phyloP scores from a whole-genome alignment of 352 stramenopile genomes.

The Pythium brachiatum region DNA sequence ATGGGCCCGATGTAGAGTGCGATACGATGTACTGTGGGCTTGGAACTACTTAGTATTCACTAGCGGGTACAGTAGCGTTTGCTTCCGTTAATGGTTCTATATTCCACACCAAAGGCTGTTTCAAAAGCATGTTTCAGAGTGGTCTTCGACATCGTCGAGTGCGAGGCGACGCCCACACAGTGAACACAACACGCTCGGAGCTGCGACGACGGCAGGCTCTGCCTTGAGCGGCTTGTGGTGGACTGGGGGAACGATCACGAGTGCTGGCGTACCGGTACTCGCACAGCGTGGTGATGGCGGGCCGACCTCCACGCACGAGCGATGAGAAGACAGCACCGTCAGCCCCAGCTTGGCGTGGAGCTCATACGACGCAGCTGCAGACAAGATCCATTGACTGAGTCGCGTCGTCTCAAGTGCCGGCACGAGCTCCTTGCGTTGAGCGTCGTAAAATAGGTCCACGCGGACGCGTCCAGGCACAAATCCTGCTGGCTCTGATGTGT shows the following conservation, averaged over 20 bases:
- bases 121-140: constrained; percentile 37
- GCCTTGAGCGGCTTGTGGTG: background rate
- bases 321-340: constrained; percentile 18
- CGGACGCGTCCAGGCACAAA: background rate
- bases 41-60: no score
- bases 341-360: constrained; percentile 24
- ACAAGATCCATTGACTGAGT: constrained; percentile 5
- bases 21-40: no score
- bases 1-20: no score
- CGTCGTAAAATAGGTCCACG: constrained; percentile 32
- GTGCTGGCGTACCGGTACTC: background rate
- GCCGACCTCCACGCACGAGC: background rate
- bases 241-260: background rate
- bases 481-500: background rate
- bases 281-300: background rate
- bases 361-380: background rate
- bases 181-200: constrained; percentile 30
- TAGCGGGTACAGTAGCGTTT: no score
- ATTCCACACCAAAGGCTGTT: background rate
- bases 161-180: constrained; percentile 34
- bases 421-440: constrained; percentile 20
- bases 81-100: background rate
- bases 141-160: constrained; percentile 32
- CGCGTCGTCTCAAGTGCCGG: background rate
- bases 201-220: background rate